Percentiles rank a stretch among this genome's conserved stretches.
Evolutionary conservation across 768 basidiomycete species (phyloP).

Genomic region (Ramaria rubella): DNA sequence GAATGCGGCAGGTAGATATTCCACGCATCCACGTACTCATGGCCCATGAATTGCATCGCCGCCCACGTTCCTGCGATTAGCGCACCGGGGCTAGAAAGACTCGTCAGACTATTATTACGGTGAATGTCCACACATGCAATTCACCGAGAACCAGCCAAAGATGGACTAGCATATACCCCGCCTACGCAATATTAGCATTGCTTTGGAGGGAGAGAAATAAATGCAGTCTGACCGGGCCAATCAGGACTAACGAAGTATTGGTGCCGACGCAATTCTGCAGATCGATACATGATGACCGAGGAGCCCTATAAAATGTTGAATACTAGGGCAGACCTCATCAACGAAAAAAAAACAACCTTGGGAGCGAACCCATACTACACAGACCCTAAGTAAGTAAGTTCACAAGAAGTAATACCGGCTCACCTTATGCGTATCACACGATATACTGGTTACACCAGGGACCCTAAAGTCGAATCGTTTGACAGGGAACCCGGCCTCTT

Average conservation of each 20-base stretch:
- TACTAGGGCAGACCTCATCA: background rate
- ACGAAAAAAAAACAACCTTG: constrained; percentile 45
- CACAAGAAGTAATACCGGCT: background rate
- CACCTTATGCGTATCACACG: constrained; percentile 95
- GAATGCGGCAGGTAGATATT: background rate
- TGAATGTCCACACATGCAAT: constrained; percentile 17
- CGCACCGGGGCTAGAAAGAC: constrained; percentile 65
- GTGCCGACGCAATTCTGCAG: constrained; percentile 63
- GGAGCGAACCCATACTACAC: constrained; percentile 87
- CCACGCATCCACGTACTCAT: constrained; percentile 51
- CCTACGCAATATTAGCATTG: constrained; percentile 36
- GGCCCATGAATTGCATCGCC: constrained; percentile 89
- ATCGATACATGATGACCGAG: constrained; percentile 92
- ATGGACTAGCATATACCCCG: constrained; percentile 87
- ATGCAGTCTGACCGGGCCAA: constrained; percentile 56
- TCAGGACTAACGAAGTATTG: constrained; percentile 83
- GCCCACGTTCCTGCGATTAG: constrained; percentile 96
- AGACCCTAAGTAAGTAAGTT: constrained; percentile 4
- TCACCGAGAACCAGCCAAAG: constrained; percentile 84
- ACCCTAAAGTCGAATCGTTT: constrained; percentile 86
- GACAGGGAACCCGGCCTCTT: constrained; percentile 63
- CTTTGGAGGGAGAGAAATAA: background rate
- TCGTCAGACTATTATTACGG: background rate
- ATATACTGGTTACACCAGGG: constrained; percentile 86
- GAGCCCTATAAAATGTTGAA: constrained; percentile 49